Conservation (phyloP, 73 alveolate genomes). For the Urostyla sp. region DNA sequence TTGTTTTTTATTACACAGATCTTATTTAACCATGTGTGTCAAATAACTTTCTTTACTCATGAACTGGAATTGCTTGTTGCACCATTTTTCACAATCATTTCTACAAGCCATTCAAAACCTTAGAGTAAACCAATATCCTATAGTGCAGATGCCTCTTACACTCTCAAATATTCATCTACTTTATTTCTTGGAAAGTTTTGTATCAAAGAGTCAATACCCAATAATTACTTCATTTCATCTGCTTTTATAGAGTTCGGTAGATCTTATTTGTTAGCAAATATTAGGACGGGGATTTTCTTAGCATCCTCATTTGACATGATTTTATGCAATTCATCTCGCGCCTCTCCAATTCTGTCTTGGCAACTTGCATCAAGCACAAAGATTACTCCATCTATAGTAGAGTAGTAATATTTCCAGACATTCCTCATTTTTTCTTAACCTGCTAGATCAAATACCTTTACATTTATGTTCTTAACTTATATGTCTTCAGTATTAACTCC, state of each 20-base stretch:
- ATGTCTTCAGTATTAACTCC: slow-evolving; percentile 80
- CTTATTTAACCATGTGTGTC: background rate
- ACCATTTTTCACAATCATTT: background rate
- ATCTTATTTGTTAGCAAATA: slow-evolving; percentile 73
- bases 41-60: background rate
- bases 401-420: slow-evolving; percentile 57
- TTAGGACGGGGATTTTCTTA: slow-evolving; percentile 41
- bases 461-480: slow-evolving; percentile 58
- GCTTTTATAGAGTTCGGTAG: slow-evolving; percentile 36
- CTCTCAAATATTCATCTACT: slow-evolving; percentile 8
- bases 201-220: slow-evolving; percentile 31
- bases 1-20: background rate
- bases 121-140: slow-evolving; percentile 28
- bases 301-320: slow-evolving; percentile 51
- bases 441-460: slow-evolving; percentile 80
- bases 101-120: slow-evolving; percentile 56
- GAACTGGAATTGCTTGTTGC: background rate
- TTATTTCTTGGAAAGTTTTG: slow-evolving; percentile 25
- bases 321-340: slow-evolving; percentile 39
- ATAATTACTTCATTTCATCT: slow-evolving; percentile 3
- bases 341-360: slow-evolving; percentile 59
- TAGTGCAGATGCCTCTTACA: slow-evolving; percentile 45
- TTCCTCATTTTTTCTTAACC: slow-evolving; percentile 73
- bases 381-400: slow-evolving; percentile 56
- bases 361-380: slow-evolving; percentile 68